Base-by-base conservation (phyloP, 257 asterid species). In the Thymus mandschuricus region DNA sequence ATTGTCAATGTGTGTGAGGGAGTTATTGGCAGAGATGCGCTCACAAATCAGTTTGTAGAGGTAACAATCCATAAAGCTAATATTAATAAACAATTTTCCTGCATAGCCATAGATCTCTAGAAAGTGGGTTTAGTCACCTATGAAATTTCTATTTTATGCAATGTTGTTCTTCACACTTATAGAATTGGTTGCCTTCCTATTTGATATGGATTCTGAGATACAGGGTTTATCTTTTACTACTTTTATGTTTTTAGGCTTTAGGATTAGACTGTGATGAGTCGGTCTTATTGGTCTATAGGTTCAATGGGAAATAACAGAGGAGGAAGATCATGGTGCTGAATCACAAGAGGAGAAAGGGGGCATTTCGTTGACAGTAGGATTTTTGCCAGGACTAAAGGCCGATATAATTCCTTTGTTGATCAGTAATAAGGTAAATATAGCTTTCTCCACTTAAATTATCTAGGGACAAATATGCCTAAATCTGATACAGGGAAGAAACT, bases 331-430 rank as follows among this genome's bases (percentile, higher is more conserved):
- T 62, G 79, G 13, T 64, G 79, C 57, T 40, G 70, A 34, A 55
- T 33, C 34, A 9, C 60, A 11, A 46, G 51, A 58, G 45, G 79
- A 54, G 60, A 76, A 69, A 54, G 40, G 59, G 31, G 96, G 92
- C 58, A 76, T 93, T 64, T 60, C 83, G 65, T 60, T 93, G 80
- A 90, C 90, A 12, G 82, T 90, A 69, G 96, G 98, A 58, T 85
- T 79, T 71, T 77, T 93, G 35, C 96, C 96, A 0, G 96, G 96
- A 40, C 60, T 93, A 48, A 93, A 76, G 80, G 80, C 80, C 72
- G 72, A 73, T 68, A 72, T 86, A 76, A 68, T 90, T 73, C 90
- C 94, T 4, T 62, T 88, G 66, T 33, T 41, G 66, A 28, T 41
- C 60, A 54, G 56, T 46, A 43, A 76, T 13, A 57, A 64, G 87